phyloP scores from a whole-genome alignment of 2,329 filamentous ascomycete genomes.

The Colletotrichum sp. region DNA sequence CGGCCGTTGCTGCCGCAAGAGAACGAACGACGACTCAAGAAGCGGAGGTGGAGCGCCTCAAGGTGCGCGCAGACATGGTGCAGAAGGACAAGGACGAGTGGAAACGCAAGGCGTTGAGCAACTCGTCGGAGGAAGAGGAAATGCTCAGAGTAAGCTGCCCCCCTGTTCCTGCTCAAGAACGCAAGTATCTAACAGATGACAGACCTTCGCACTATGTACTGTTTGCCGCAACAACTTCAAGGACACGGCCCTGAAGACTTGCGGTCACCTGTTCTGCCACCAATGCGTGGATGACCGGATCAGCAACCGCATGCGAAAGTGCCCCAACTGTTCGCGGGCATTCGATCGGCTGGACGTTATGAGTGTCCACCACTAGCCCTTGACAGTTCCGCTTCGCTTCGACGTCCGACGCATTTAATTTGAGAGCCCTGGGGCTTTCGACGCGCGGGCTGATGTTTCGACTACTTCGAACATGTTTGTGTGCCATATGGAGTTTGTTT shows the following conservation, averaged over 20 bases:
- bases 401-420: background rate
- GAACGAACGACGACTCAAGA: constrained; percentile 69
- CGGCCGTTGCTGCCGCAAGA: constrained; percentile 53
- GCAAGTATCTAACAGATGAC: constrained; percentile 25
- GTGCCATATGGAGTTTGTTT: constrained; percentile 19
- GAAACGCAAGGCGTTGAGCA: constrained; percentile 82
- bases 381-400: background rate
- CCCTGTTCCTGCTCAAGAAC: background rate
- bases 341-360: constrained; percentile 94
- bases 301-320: constrained; percentile 90
- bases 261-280: constrained; percentile 93
- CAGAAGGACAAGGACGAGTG: constrained; percentile 85
- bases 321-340: constrained; percentile 88
- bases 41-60: constrained; percentile 80
- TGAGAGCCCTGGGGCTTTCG: background rate
- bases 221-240: constrained; percentile 95
- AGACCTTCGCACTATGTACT: constrained; percentile 71
- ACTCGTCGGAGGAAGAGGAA: constrained; percentile 82
- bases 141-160: constrained; percentile 78
- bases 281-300: constrained; percentile 90
- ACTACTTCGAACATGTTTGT: constrained; percentile 2
- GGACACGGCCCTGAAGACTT: constrained; percentile 90
- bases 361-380: constrained; percentile 60
- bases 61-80: constrained; percentile 76
- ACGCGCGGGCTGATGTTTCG: background rate